phyloP scores from a whole-genome alignment of 495 filamentous ascomycete species.

The Annulohypoxylon moriforme region DNA sequence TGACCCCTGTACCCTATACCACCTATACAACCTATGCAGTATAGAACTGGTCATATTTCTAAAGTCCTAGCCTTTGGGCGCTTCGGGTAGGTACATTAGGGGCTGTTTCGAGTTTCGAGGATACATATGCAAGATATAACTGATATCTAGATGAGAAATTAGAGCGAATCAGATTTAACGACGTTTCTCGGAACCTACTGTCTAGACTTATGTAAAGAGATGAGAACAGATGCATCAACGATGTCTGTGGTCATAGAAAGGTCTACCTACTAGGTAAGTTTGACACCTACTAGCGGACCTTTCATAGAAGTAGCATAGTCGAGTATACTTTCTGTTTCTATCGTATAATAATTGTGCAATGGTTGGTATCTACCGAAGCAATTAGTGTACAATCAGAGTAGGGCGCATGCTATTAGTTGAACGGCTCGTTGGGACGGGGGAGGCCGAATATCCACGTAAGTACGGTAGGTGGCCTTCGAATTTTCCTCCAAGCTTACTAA shows the following conservation, averaged over 20 bases:
- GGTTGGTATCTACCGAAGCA: not conserved
- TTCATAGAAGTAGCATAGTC: constrained; percentile 20
- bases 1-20: constrained; percentile 9
- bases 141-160: not conserved
- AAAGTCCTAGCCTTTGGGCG: not conserved
- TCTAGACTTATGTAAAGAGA: not conserved
- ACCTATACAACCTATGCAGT: not conserved
- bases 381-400: too few species aligned
- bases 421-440: not conserved
- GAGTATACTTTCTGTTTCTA: constrained; percentile 2
- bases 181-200: not conserved
- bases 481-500: constrained; percentile 29
- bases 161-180: not conserved
- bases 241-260: not conserved
- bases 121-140: constrained; percentile 4
- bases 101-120: not conserved
- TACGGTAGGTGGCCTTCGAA: constrained; percentile 12
- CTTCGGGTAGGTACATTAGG: constrained; percentile 9
- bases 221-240: not conserved
- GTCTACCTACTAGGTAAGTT: not conserved
- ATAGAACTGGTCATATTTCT: not conserved
- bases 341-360: not conserved
- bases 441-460: not conserved
- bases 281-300: not conserved
- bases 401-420: too few species aligned